Percentiles rank a stretch among this genome's conserved stretches.
These are phyloP conservation scores for Botryobasidium botryosum DNA, from an alignment of 768 basidiomycete genomes.

Conservation along the genomic window DNA sequence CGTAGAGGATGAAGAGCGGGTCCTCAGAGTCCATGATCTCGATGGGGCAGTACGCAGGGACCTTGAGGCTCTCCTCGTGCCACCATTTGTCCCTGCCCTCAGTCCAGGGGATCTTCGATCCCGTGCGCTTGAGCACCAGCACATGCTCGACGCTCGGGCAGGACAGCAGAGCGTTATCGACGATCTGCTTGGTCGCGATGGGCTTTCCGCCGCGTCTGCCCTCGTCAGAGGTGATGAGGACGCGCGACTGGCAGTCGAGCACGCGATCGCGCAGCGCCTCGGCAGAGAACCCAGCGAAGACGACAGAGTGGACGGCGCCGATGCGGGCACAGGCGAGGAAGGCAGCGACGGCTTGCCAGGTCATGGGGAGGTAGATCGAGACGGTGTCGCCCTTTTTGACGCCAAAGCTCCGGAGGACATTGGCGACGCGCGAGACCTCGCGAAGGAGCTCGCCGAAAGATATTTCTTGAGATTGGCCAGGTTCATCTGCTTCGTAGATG, in stretches of 20 bases:
- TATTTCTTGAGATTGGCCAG: slow-evolving; percentile 57
- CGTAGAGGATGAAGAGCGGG: slow-evolving; percentile 96
- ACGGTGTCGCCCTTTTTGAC: slow-evolving; percentile 93
- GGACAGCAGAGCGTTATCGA: slow-evolving; percentile 75
- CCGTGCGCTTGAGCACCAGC: slow-evolving; percentile 76
- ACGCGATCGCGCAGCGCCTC: slow-evolving; percentile 89
- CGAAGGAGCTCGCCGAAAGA: slow-evolving; percentile 73
- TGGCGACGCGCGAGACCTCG: slow-evolving; percentile 79
- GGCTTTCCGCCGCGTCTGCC: slow-evolving; percentile 86
- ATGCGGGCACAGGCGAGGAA: slow-evolving; percentile 97
- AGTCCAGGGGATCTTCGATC: slow-evolving; percentile 63
- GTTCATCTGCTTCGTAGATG: slow-evolving; percentile 97
- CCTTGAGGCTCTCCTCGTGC: slow-evolving; percentile 79
- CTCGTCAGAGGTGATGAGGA: slow-evolving; percentile 94
- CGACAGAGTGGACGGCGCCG: slow-evolving; percentile 90
- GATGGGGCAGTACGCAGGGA: slow-evolving; percentile 74
- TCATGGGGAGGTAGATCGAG: slow-evolving; percentile 85
- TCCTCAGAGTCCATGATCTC: slow-evolving; percentile 87
- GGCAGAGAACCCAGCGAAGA: slow-evolving; percentile 93
- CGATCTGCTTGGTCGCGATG: slow-evolving; percentile 88
- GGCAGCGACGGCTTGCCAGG: slow-evolving; percentile 88
- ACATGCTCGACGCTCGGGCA: slow-evolving; percentile 81
- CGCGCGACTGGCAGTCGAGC: slow-evolving; percentile 70
- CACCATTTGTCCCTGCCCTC: slow-evolving; percentile 87
- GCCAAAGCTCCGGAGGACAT: slow-evolving; percentile 77